Conservation (phyloP, 2,329 filamentous ascomycete species). For the Teratosphaeria viscida region DNA sequence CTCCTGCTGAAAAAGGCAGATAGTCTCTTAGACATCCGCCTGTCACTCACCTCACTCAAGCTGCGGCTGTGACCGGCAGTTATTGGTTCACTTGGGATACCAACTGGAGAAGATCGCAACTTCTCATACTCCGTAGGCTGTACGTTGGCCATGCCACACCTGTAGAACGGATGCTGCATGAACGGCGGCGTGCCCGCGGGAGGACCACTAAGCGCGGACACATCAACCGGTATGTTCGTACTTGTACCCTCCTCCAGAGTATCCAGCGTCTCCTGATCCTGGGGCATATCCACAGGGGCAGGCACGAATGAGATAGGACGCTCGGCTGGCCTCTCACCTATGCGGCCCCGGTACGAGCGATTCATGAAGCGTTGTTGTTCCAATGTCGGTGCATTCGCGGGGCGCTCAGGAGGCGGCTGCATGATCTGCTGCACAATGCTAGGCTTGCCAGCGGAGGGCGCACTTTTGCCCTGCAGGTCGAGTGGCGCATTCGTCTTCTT, state of each 20-base stretch:
- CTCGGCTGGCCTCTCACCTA: conserved; percentile 3
- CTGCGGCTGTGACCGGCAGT: conserved; percentile 1
- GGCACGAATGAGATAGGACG: conserved; percentile 21
- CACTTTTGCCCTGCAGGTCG: not conserved
- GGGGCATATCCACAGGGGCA: conserved; percentile 9
- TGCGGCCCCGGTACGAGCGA: conserved; percentile 8
- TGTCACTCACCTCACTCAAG: conserved; percentile 3
- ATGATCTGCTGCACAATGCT: not conserved
- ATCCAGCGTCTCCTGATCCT: conserved; percentile 4
- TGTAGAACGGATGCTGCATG: conserved; percentile 15
- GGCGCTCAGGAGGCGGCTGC: not conserved
- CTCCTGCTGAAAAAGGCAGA: conserved; percentile 15
- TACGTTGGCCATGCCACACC: conserved; percentile 7
- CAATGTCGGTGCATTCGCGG: not conserved
- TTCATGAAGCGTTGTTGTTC: conserved; percentile 11
- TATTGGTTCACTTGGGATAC: not conserved
- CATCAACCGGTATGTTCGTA: conserved; percentile 6
- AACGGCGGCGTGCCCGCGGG: conserved; percentile 15
- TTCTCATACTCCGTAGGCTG: conserved; percentile 16
- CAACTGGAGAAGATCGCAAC: conserved; percentile 8
- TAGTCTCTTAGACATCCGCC: conserved; percentile 4
- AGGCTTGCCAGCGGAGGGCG: not conserved
- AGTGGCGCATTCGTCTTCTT: not conserved
- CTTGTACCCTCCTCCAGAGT: not conserved
- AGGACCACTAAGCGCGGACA: conserved; percentile 14